Evolutionary conservation across 306 rosid genomes (phyloP), one percentile per base, ranked within the genome.

Genomic region (Cotoneaster glaucophyllus): DNA sequence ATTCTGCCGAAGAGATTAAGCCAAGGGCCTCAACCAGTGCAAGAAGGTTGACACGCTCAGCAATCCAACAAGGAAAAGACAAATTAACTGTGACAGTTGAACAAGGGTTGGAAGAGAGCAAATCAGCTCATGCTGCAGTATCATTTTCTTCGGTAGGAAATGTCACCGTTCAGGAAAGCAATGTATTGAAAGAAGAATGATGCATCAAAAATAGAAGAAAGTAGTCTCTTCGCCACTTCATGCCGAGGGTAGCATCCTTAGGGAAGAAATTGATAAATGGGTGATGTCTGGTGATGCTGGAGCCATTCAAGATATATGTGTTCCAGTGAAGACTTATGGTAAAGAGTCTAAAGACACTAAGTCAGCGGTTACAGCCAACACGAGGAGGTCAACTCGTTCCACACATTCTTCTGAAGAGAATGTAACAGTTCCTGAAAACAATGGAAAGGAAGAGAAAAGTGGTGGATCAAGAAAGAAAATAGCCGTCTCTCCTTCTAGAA

Each of bases 241-340:
- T 77, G 66, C 75, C n/a, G 69, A 59, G 69, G 59, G 31, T 69
- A 69, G 41, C 17, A 32, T 62, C 50, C 75, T 22, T 45, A 45
- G 12, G 67, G 69, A 39, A 31, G 68, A 59, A 37, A 59, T 41
- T 37, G 64, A 62, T 41, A 6, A 43, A 77, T 58, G 15, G 67
- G 62, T 13, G 62, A 44, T 28, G 12, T 29, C 31, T 44, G 61
- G 59, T 43, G 69, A 62, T 62, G 57, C 31, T 59, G 48, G 70
- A 24, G 22, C n/a, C 32, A 43, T 11, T 74, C 70, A 74, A 74
- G 70, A 74, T 44, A 63, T 34, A 74, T 61, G 4, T 74, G 61
- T 11, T 43, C 31, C 17, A 9, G 25, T 13, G 58, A 62, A 61
- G 69, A 43, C n/a, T 11, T 34, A 17, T 15, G 21, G 54, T 50